phyloP scores from a whole-genome alignment of 2,329 filamentous ascomycete species.

The Botryotinia calthae region DNA sequence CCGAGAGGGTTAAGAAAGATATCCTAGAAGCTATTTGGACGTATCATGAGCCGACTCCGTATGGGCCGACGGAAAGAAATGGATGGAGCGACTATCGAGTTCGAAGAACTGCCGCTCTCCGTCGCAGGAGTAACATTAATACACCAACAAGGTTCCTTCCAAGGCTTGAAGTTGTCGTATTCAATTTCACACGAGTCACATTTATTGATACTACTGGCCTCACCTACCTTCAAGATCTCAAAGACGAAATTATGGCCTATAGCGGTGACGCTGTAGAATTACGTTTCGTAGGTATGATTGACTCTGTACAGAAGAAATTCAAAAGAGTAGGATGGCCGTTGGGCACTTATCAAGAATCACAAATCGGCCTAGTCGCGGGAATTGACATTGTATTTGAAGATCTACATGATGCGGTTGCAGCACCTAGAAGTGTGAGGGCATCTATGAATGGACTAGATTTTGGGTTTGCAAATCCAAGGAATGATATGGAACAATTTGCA shows the following conservation, averaged over 20 bases:
- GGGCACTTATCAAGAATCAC: conserved; percentile 14
- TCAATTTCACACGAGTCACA: conserved; percentile 25
- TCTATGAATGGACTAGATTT: conserved; percentile 13
- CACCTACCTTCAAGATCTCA: conserved; percentile 23
- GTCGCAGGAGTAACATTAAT: conserved; percentile 13
- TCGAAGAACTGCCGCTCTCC: neutral
- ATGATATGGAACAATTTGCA: conserved; percentile 6
- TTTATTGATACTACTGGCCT: conserved; percentile 28
- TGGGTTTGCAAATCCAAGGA: neutral
- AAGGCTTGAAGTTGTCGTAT: conserved; percentile 24
- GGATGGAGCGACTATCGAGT: conserved; percentile 6
- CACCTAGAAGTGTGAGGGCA: neutral
- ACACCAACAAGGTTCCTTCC: conserved; percentile 20
- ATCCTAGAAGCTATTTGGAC: conserved; percentile 7
- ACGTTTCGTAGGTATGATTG: conserved; percentile 28
- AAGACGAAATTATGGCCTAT: conserved; percentile 23
- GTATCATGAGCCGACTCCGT: neutral
- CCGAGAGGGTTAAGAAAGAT: conserved; percentile 4
- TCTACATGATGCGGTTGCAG: conserved; percentile 1
- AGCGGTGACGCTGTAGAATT: conserved; percentile 26
- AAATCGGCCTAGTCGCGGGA: conserved; percentile 1
- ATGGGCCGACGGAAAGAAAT: neutral
- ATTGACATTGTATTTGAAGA: conserved; percentile 17
- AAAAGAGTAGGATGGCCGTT: conserved; percentile 11
- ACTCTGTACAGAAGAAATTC: conserved; percentile 24